Conservation (phyloP, 345 rosid genomes). For the Orychophragmus violaceus region DNA sequence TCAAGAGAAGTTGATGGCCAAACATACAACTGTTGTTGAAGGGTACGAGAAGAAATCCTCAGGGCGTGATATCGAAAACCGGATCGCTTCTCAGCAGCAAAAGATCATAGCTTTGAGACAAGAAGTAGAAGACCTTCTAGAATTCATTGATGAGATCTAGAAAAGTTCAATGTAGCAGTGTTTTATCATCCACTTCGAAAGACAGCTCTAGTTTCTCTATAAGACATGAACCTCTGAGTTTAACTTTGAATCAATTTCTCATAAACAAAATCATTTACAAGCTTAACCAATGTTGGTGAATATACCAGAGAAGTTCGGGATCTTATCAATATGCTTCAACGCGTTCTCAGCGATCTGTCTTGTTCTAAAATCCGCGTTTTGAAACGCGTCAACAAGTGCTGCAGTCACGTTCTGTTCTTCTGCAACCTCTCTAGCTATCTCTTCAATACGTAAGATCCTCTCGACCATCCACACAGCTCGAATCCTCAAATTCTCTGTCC, state of each 20-base stretch:
- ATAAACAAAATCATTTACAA: constrained; percentile 16
- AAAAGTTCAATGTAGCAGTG: constrained; percentile 2
- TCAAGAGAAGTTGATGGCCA: constrained; percentile 57
- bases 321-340: constrained; percentile 75
- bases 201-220: background rate
- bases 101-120: constrained; percentile 62
- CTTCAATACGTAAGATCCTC: constrained; percentile 73
- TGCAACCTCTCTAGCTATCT: constrained; percentile 65
- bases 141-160: constrained; percentile 69
- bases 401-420: constrained; percentile 72
- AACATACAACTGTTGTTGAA: constrained; percentile 53
- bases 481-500: constrained; percentile 61
- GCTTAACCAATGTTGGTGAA: constrained; percentile 50
- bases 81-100: constrained; percentile 64
- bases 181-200: constrained; percentile 11
- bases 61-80: constrained; percentile 66
- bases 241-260: background rate
- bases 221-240: background rate
- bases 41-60: constrained; percentile 39
- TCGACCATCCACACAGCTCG: constrained; percentile 88
- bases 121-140: constrained; percentile 83
- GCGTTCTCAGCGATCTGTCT: constrained; percentile 89
- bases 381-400: constrained; percentile 90
- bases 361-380: constrained; percentile 77
- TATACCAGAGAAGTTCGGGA: constrained; percentile 92